Percentiles rank a stretch among this genome's conserved stretches.
Conservation (phyloP, 352 stramenopile species). For the Globisporangium alternatum region DNA sequence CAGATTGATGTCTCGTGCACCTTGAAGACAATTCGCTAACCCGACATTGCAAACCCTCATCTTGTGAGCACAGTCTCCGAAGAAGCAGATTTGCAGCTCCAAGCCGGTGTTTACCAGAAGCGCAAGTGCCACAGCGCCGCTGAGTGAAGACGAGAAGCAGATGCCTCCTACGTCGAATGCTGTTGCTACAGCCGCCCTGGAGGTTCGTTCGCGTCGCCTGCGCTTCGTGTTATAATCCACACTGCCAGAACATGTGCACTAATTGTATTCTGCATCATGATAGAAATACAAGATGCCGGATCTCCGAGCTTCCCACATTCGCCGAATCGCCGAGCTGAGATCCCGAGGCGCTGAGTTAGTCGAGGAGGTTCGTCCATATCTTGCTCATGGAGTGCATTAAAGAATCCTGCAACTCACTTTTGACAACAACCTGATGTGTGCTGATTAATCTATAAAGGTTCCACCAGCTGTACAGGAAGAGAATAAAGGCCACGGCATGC, state of each 20-base stretch:
- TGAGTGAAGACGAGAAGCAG: neutral
- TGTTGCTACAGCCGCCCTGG: conserved; percentile 15
- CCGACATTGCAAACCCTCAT: neutral
- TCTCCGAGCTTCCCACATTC: conserved; percentile 61
- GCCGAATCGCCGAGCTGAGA: conserved; percentile 55
- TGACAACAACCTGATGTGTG: neutral
- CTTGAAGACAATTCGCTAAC: neutral
- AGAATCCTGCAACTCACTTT: neutral
- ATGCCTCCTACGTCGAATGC: neutral
- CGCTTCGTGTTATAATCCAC: neutral
- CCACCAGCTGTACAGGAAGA: conserved; percentile 6
- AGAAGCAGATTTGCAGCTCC: conserved; percentile 21
- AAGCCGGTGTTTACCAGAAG: conserved; percentile 19
- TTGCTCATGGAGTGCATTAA: neutral
- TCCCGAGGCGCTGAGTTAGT: conserved; percentile 33
- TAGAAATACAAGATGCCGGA: conserved; percentile 64
- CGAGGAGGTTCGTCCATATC: conserved; percentile 20
- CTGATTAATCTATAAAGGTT: neutral
- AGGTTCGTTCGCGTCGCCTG: conserved; percentile 14
- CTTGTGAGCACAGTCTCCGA: conserved; percentile 33
- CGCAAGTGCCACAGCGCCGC: conserved; percentile 21
- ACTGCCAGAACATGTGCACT: neutral
- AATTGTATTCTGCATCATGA: neutral
- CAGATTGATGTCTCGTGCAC: neutral
- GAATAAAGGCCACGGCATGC: neutral